Evolutionary conservation across 2,329 filamentous ascomycete species (phyloP).

Genomic region (Stemphylium vesicarium): DNA sequence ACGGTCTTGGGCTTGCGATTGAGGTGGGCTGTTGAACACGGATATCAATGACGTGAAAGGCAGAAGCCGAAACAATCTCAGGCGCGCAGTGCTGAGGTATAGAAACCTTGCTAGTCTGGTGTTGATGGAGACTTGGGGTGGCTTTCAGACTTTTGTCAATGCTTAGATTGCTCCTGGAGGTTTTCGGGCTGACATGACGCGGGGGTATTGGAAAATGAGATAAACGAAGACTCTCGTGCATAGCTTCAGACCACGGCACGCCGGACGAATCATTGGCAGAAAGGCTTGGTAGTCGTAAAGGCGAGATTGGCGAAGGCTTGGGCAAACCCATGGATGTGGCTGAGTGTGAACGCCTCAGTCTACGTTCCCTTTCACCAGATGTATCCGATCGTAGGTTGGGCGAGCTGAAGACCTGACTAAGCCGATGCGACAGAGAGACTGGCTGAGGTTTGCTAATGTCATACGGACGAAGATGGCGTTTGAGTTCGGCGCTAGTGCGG

Average conservation of each 20-base stretch:
- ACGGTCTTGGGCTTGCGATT: conserved; percentile 20
- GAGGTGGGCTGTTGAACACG: conserved; percentile 30
- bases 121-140: background rate
- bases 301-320: conserved; percentile 27
- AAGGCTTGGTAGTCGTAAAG: conserved; percentile 40
- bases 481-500: conserved; percentile 12
- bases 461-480: conserved; percentile 28
- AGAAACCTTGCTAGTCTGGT: background rate
- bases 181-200: conserved; percentile 15
- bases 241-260: conserved; percentile 35
- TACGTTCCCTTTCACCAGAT: conserved; percentile 23
- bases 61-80: background rate
- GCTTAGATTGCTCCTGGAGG: conserved; percentile 15
- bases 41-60: conserved; percentile 20
- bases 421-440: conserved; percentile 23
- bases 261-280: conserved; percentile 28
- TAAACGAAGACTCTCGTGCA: conserved; percentile 39
- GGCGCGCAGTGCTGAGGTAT: background rate
- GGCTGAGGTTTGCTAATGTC: conserved; percentile 24
- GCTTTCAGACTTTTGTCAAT: background rate
- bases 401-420: conserved; percentile 38
- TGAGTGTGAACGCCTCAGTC: conserved; percentile 41
- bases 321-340: conserved; percentile 35
- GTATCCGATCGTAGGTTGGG: conserved; percentile 35
- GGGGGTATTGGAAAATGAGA: conserved; percentile 35